phyloP scores from a whole-genome alignment of 1,284 basidiomycete species.

The Naganishia sp. region DNA sequence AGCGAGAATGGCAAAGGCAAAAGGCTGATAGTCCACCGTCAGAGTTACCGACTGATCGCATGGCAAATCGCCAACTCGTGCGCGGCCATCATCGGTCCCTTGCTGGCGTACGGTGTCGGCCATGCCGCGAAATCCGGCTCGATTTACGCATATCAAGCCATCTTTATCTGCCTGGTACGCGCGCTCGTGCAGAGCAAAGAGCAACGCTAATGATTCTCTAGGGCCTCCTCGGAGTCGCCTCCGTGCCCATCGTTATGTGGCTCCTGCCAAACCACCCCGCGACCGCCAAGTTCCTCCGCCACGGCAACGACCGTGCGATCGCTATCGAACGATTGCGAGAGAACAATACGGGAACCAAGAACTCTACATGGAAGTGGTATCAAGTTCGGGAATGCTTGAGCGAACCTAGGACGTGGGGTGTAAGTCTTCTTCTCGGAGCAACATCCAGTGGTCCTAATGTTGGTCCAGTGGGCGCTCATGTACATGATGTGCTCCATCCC shows the following conservation, averaged over 20 bases:
- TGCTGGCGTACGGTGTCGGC: slow-evolving; percentile 48
- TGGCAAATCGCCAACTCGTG: slow-evolving; percentile 46
- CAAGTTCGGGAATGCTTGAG: slow-evolving; percentile 50
- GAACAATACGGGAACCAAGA: slow-evolving; percentile 53
- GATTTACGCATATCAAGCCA: slow-evolving; percentile 52
- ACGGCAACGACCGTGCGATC: slow-evolving; percentile 49
- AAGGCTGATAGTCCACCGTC: slow-evolving; percentile 3
- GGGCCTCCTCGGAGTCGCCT: slow-evolving; percentile 48
- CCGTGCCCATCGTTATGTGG: slow-evolving; percentile 57
- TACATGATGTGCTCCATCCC: slow-evolving; percentile 47
- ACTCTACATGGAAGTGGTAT: slow-evolving; percentile 49
- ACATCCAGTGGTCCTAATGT: slow-evolving; percentile 48
- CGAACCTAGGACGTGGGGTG: slow-evolving; percentile 49
- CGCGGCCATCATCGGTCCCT: slow-evolving; percentile 48
- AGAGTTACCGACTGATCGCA: slow-evolving; percentile 49
- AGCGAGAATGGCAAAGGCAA: neutral
- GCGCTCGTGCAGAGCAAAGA: slow-evolving; percentile 33
- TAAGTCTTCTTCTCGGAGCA: slow-evolving; percentile 39
- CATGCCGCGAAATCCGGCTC: slow-evolving; percentile 35
- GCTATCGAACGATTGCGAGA: slow-evolving; percentile 51
- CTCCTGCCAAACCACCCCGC: slow-evolving; percentile 50
- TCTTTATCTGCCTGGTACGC: slow-evolving; percentile 59
- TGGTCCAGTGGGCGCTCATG: slow-evolving; percentile 41
- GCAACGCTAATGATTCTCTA: neutral
- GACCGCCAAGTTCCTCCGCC: slow-evolving; percentile 48